Conservation (phyloP, 176 grass and related monocot species). For the Avena sativa region DNA sequence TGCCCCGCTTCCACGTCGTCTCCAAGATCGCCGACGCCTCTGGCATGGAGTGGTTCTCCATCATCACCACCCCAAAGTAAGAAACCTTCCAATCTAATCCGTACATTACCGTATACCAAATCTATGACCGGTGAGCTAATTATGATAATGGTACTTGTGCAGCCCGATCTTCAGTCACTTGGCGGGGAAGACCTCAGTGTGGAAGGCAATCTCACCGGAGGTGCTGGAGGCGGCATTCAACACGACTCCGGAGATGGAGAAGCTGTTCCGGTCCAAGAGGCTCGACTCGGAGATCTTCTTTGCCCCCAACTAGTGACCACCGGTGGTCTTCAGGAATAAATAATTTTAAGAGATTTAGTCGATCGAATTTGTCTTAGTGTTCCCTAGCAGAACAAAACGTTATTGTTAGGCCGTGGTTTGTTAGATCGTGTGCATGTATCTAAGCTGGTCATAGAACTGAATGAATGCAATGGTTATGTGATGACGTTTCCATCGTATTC, state of each 20-base stretch:
- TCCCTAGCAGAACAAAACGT: no score
- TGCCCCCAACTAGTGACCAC: conserved; percentile 49
- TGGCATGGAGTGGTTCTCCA: conserved; percentile 95
- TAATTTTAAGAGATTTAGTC: no score
- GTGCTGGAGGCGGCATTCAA: conserved; percentile 71
- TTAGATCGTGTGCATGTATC: no score
- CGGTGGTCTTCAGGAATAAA: no score
- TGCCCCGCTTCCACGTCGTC: conserved; percentile 83
- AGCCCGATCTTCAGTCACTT: conserved; percentile 85
- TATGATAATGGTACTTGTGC: not conserved
- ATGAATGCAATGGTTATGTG: no score
- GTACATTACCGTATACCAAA: no score
- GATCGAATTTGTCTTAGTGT: no score
- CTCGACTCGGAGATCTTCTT: conserved; percentile 89
- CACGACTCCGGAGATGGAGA: conserved; percentile 76
- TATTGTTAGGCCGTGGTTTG: no score
- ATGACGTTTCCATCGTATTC: no score
- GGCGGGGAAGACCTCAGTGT: conserved; percentile 81
- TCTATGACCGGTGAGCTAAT: not conserved
- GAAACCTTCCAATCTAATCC: no score
- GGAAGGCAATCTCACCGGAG: conserved; percentile 83
- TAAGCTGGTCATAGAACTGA: no score
- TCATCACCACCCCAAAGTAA: conserved; percentile 93
- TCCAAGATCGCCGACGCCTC: conserved; percentile 84
- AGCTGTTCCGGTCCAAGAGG: conserved; percentile 80